Base-by-base conservation (phyloP, 2,329 filamentous ascomycete species). In the Diplodia corticola region DNA sequence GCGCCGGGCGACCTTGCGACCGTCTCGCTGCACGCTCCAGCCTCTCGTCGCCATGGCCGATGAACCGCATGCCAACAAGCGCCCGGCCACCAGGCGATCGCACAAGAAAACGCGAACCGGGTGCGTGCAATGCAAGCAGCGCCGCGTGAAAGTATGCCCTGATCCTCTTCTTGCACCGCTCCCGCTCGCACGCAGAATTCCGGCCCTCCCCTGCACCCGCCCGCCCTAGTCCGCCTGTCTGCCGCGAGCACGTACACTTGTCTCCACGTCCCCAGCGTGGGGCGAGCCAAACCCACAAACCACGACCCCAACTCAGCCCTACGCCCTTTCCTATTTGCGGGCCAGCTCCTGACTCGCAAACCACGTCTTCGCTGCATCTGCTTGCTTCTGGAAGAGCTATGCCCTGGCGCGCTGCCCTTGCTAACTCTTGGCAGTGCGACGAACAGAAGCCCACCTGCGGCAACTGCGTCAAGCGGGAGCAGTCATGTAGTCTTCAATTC, bases 381-480 rank as follows among this genome's bases (percentile, higher is more conserved):
- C 33, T 30, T n/a, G n/a, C n/a, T n/a, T n/a, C n/a, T n/a, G n/a
- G n/a, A n/a, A n/a, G n/a, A n/a, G n/a, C n/a, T n/a, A n/a, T n/a
- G n/a, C n/a, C n/a, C n/a, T n/a, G n/a, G n/a, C n/a, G n/a, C n/a
- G n/a, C n/a, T n/a, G n/a, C n/a, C n/a, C 24, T 40, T 17, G 40
- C 63, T 65, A 28, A 59, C 51, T 1, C 20, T 49, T 13, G 24
- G 20, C 13, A 66, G 73, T 76, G 74, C 66, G 74, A 75, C 67
- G 74, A 76, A 63, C 69, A 71, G 40, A 72, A 70, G 49, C 74
- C 74, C 5, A 68, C 66, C 20, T 76, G 74, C 66, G 71, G 71
- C 26, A 73, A 73, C 49, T 76, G 74, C 49, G 70, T 72, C 13
- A 75, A 74, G 54, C 73, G 75, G 67, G 71, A 69, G 15, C 69